Evolutionary conservation across 495 filamentous ascomycete species (phyloP).

Genomic region (Bombardia bombarda): DNA sequence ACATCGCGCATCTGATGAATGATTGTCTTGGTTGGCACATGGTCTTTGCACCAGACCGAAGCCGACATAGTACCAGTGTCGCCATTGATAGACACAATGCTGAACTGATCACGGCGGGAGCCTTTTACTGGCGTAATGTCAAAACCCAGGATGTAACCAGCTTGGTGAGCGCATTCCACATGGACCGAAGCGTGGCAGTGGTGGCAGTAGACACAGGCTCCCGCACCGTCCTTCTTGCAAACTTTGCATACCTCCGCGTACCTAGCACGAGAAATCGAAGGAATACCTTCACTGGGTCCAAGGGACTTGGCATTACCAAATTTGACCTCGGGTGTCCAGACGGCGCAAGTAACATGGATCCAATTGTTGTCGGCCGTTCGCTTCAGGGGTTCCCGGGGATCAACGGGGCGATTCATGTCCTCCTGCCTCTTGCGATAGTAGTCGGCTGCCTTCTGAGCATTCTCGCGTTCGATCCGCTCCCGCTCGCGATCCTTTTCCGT

Average conservation of each 20-base stretch:
- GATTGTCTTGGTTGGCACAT: constrained; percentile 56
- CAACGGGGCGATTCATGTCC: constrained; percentile 66
- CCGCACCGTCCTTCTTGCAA: constrained; percentile 56
- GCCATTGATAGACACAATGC: constrained; percentile 62
- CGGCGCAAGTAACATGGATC: constrained; percentile 91
- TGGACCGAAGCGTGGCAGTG: constrained; percentile 79
- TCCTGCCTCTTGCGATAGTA: constrained; percentile 77
- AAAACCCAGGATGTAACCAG: constrained; percentile 76
- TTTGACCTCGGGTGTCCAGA: constrained; percentile 87
- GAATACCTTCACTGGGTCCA: constrained; percentile 81
- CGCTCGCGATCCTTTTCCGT: constrained; percentile 85
- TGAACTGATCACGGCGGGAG: constrained; percentile 67
- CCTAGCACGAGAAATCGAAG: constrained; percentile 57
- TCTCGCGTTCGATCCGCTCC: constrained; percentile 75
- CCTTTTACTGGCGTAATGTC: constrained; percentile 86
- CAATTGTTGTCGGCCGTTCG: constrained; percentile 91
- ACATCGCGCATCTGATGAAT: constrained; percentile 72
- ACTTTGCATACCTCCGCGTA: constrained; percentile 74
- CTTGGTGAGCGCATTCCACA: constrained; percentile 79
- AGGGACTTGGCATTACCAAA: constrained; percentile 77
- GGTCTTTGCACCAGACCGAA: constrained; percentile 84
- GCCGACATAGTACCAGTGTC: constrained; percentile 72
- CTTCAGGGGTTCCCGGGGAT: constrained; percentile 88
- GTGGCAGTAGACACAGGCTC: constrained; percentile 76
- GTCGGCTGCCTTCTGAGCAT: constrained; percentile 62